Evolutionary conservation across 2,329 filamentous ascomycete species (phyloP).

Genomic region (Hypoxylon sp.): DNA sequence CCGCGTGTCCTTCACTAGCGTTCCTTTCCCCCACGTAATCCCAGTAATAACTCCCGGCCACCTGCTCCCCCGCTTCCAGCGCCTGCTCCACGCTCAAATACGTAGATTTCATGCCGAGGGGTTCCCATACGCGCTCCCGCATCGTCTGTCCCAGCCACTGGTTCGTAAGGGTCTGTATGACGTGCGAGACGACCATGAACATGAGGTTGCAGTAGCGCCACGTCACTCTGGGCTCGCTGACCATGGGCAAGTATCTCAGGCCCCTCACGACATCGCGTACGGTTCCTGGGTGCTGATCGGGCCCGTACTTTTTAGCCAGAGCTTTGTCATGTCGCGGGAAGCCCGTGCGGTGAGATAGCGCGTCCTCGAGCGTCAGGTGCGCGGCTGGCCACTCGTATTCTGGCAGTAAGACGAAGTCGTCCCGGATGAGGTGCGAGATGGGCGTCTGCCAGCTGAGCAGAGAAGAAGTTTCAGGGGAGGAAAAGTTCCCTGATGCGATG

Average conservation of each 20-base stretch:
- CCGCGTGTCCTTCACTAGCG: conserved; percentile 5
- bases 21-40: conserved; percentile 44
- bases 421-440: conserved; percentile 62
- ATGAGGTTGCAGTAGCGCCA: conserved; percentile 69
- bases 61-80: conserved; percentile 47
- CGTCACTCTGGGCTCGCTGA: conserved; percentile 60
- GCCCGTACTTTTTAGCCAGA: conserved; percentile 52
- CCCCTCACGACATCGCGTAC: conserved; percentile 57
- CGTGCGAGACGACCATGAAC: conserved; percentile 64
- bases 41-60: conserved; percentile 63
- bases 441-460: conserved; percentile 63
- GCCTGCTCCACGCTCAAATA: conserved; percentile 55
- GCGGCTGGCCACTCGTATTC: conserved; percentile 58
- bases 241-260: conserved; percentile 62
- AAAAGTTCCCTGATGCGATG: conserved; percentile 61
- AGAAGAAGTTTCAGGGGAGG: conserved; percentile 16
- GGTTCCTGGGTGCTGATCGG: conserved; percentile 53
- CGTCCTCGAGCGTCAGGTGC: conserved; percentile 68
- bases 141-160: conserved; percentile 59
- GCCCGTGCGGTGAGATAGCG: conserved; percentile 66
- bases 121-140: conserved; percentile 59
- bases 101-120: conserved; percentile 62
- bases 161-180: conserved; percentile 61
- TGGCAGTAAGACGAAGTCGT: conserved; percentile 64
- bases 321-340: conserved; percentile 61